Base-by-base conservation (phyloP, 1,139 yeast genomes). In the Candida neerlandica region DNA sequence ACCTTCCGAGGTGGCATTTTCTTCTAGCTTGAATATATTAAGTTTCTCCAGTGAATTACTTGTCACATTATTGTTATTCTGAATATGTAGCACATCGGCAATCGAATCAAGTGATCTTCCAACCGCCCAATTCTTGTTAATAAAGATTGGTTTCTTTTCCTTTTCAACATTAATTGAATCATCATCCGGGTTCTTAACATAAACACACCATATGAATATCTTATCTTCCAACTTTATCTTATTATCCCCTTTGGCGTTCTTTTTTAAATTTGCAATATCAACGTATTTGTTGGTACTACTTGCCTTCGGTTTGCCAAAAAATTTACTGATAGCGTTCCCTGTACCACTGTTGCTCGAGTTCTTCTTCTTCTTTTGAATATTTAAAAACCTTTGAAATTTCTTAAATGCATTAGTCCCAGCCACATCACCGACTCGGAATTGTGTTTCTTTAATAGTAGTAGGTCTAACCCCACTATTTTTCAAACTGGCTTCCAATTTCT, bases 61-160 rank as follows among this genome's bases (percentile, higher is more conserved):
- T 1, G 80, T 76, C 48, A 68, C 64, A 59, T 84, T 84, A 60
- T 86, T 86, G 46, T 69, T 63, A 64, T 88, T 88, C 40, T 72
- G 71, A 18, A 88, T 76, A 45, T 73, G 75, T 50, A 86, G 65
- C 33, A 69, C 63, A 30, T 75, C 78, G 4, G 92, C 83, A 11
- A 87, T 76, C 38, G 78, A 77, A 63, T 92, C 98, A 44, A 90
- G 67, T 2, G 86, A 85, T 55, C 89, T 75, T 0, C 98, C 98
- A 6, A 89, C 76, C 0, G 89, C 85, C 89, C 94, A 86, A 30
- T 76, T 71, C 55, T 80, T 79, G 35, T 82, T 81, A 14, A 86
- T 77, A 59, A 64, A 87, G 14, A 86, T 61, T 0, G 84, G 77
- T 34, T 57, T 63, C 18, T 66, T 57, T 26, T 66, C 70, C 18